A percentile compares a stretch with the other conserved stretches of the same genome.
Evolutionary conservation across 2,329 filamentous ascomycete genomes (phyloP).

Genomic region (Neobulgaria alba): DNA sequence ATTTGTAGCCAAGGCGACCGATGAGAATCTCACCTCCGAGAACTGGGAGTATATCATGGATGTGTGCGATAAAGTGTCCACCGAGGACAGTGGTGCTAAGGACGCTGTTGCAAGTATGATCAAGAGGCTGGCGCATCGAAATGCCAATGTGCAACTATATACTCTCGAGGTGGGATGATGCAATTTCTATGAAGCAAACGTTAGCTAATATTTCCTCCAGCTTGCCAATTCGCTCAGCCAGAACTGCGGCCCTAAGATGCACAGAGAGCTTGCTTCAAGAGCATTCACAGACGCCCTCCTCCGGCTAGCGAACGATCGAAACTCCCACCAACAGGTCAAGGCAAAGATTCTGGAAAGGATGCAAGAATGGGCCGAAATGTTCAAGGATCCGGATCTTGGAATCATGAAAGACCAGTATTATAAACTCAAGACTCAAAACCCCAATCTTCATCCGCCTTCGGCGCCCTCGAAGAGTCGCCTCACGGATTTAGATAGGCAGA

Average conservation of each 20-base stretch:
- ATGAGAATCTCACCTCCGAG: slow-evolving; percentile 78
- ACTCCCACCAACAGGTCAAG: slow-evolving; percentile 94
- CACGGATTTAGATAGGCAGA: slow-evolving; percentile 80
- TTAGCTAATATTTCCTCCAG: slow-evolving; percentile 30
- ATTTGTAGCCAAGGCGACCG: slow-evolving; percentile 68
- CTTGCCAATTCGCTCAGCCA: slow-evolving; percentile 65
- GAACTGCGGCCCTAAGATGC: slow-evolving; percentile 61
- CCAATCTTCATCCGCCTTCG: slow-evolving; percentile 81
- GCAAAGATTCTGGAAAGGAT: slow-evolving; percentile 94
- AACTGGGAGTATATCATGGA: slow-evolving; percentile 57
- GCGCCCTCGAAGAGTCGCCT: slow-evolving; percentile 90
- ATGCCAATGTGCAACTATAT: slow-evolving; percentile 72
- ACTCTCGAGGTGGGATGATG: slow-evolving; percentile 50
- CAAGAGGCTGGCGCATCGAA: slow-evolving; percentile 64
- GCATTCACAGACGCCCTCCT: slow-evolving; percentile 85
- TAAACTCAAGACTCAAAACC: slow-evolving; percentile 76
- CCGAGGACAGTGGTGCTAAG: slow-evolving; percentile 42
- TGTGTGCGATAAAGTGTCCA: slow-evolving; percentile 34
- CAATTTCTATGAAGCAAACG: slow-evolving; percentile 1
- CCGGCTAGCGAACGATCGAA: slow-evolving; percentile 85
- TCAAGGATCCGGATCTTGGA: slow-evolving; percentile 81
- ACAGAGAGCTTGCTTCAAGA: slow-evolving; percentile 62
- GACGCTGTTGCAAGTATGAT: slow-evolving; percentile 65
- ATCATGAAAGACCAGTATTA: slow-evolving; percentile 96
- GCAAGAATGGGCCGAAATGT: slow-evolving; percentile 95